These are phyloP conservation scores for Plasmopara viticola DNA, from an alignment of 352 stramenopile genomes.

Conservation along the genomic window DNA sequence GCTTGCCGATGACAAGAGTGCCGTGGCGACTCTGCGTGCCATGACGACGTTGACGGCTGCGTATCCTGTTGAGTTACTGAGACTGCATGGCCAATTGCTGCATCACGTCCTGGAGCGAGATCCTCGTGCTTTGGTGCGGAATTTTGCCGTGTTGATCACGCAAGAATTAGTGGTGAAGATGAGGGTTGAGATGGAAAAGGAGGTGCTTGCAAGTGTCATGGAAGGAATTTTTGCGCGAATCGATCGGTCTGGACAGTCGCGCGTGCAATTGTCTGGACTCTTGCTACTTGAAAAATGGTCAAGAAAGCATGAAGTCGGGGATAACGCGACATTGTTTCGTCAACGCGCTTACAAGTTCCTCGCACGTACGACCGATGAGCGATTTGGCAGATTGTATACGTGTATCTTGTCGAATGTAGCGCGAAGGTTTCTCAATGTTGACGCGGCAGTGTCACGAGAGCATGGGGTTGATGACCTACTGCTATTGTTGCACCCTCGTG, in stretches of 20 bases:
- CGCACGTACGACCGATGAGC: constrained; percentile 12
- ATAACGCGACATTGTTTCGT: constrained; percentile 14
- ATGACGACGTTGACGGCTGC: constrained; percentile 29
- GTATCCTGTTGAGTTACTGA: constrained; percentile 15
- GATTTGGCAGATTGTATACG: constrained; percentile 22
- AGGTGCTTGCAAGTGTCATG: constrained; percentile 10
- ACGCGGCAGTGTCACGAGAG: not conserved
- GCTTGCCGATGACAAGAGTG: constrained; percentile 28
- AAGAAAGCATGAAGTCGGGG: constrained; percentile 9
- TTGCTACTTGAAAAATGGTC: constrained; percentile 27
- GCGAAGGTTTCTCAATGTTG: constrained; percentile 11
- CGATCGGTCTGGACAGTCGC: not conserved
- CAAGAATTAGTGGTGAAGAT: constrained; percentile 19
- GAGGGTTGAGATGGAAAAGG: constrained; percentile 6
- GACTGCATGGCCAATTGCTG: constrained; percentile 27
- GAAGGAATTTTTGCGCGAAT: constrained; percentile 21
- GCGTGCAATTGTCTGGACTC: constrained; percentile 30
- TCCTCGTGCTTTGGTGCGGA: constrained; percentile 21
- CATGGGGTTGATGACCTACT: constrained; percentile 21
- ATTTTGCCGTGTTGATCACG: constrained; percentile 28
- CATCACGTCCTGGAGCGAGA: constrained; percentile 28
- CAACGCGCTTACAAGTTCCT: constrained; percentile 12
- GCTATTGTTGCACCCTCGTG: constrained; percentile 25
- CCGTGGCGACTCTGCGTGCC: constrained; percentile 20
- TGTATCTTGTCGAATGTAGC: constrained; percentile 21